These are phyloP conservation scores for Penicillium sp. DNA, from an alignment of 2,329 filamentous ascomycete genomes.

Conservation along the genomic window DNA sequence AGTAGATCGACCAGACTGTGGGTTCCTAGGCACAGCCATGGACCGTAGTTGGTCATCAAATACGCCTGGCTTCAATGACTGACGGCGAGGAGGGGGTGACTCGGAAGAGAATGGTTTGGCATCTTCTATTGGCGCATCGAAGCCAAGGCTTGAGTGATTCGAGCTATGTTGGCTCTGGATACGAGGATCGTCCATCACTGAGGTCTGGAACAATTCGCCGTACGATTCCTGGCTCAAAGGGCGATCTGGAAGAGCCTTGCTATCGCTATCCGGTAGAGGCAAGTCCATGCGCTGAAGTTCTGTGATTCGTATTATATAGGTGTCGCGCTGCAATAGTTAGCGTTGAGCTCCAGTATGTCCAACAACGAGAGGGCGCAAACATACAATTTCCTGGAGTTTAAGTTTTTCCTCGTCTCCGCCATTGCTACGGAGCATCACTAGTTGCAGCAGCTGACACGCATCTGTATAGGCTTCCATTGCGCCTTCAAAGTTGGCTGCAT, in stretches of 20 bases:
- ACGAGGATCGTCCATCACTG: slow-evolving; percentile 30
- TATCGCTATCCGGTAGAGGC: slow-evolving; percentile 51
- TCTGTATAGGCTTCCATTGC: slow-evolving; percentile 89
- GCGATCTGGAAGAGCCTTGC: slow-evolving; percentile 75
- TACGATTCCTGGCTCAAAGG: slow-evolving; percentile 61
- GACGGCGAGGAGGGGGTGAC: slow-evolving; percentile 37
- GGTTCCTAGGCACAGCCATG: not conserved
- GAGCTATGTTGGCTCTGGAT: slow-evolving; percentile 37
- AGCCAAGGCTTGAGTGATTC: slow-evolving; percentile 52
- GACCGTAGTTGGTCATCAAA: slow-evolving; percentile 29
- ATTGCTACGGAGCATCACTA: slow-evolving; percentile 81
- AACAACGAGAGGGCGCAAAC: slow-evolving; percentile 36
- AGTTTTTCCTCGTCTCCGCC: slow-evolving; percentile 77
- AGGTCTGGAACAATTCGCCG: slow-evolving; percentile 42
- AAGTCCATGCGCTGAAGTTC: slow-evolving; percentile 74
- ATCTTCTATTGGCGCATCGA: slow-evolving; percentile 25
- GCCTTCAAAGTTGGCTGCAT: slow-evolving; percentile 90
- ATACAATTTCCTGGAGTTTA: slow-evolving; percentile 90
- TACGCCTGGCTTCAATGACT: slow-evolving; percentile 39
- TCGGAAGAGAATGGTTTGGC: slow-evolving; percentile 25
- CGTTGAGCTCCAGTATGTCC: not conserved
- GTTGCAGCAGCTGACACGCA: slow-evolving; percentile 81
- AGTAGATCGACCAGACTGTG: slow-evolving; percentile 9
- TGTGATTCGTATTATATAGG: slow-evolving; percentile 85
- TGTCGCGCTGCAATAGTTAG: slow-evolving; percentile 64